These are phyloP conservation scores for Lepidium sativum DNA, from an alignment of 345 rosid genomes.

Conservation along the genomic window DNA sequence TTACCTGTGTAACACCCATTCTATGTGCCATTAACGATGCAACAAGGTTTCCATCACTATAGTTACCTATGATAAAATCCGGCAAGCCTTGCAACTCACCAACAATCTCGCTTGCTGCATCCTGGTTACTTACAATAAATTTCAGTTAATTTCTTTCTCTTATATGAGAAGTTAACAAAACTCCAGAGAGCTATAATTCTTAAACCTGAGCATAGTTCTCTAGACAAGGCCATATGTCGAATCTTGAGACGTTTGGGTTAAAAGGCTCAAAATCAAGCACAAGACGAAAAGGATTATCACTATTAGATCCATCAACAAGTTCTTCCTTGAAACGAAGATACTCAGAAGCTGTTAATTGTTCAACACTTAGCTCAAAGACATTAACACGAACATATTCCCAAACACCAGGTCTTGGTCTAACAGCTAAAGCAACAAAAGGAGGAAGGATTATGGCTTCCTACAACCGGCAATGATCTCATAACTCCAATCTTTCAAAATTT, in stretches of 20 bases:
- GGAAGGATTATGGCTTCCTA: conserved; percentile 96
- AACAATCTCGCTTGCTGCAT: conserved; percentile 76
- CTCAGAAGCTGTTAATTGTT: conserved; percentile 67
- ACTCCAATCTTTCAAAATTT: too few species aligned
- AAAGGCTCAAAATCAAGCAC: conserved; percentile 99
- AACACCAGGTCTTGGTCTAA: conserved; percentile 98
- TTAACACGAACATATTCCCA: conserved; percentile 98
- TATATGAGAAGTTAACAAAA: neutral
- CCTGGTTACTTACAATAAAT: conserved; percentile 31
- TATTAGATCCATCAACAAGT: conserved; percentile 60
- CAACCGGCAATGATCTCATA: too few species aligned
- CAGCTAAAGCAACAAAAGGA: conserved; percentile 83
- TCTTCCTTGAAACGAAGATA: conserved; percentile 88
- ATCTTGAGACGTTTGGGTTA: conserved; percentile 83
- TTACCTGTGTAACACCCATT: conserved; percentile 93
- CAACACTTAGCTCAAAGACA: conserved; percentile 76
- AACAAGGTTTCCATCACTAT: conserved; percentile 98
- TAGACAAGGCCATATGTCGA: conserved; percentile 96
- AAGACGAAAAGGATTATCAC: conserved; percentile 48
- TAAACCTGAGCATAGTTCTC: conserved; percentile 84
- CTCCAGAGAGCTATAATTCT: neutral
- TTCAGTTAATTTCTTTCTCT: neutral
- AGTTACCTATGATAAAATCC: conserved; percentile 92
- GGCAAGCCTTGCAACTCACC: conserved; percentile 86
- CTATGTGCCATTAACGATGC: conserved; percentile 83